phyloP scores from a whole-genome alignment of 768 basidiomycete genomes.

The Tricholoma sp. region DNA sequence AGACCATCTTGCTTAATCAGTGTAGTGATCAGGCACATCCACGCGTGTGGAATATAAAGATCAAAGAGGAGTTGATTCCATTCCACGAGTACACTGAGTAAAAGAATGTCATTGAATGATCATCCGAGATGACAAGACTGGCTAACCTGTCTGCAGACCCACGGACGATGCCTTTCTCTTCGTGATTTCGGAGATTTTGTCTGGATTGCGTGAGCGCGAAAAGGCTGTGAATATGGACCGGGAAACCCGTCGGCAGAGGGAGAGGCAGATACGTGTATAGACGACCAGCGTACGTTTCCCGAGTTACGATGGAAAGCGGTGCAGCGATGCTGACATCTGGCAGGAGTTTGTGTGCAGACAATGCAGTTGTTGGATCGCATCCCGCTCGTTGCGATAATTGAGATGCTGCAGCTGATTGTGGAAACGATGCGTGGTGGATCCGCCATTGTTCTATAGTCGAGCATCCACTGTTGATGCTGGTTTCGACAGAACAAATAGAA shows the following conservation, averaged over 20 bases:
- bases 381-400: conserved; percentile 21
- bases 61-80: conserved; percentile 47
- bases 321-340: conserved; percentile 34
- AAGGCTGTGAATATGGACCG: conserved; percentile 39
- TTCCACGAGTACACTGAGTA: conserved; percentile 34
- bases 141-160: conserved; percentile 39
- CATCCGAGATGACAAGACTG: background rate
- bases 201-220: conserved; percentile 43
- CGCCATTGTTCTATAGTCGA: conserved; percentile 25
- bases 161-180: conserved; percentile 31
- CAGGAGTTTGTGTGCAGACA: conserved; percentile 36
- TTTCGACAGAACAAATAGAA: conserved; percentile 14
- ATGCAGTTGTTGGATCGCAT: conserved; percentile 14
- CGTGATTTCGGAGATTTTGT: conserved; percentile 38
- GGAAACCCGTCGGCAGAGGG: conserved; percentile 39
- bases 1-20: conserved; percentile 18
- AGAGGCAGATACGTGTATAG: conserved; percentile 48
- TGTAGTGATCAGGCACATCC: conserved; percentile 30
- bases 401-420: conserved; percentile 18
- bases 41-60: conserved; percentile 38
- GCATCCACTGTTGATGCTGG: conserved; percentile 1
- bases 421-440: conserved; percentile 25
- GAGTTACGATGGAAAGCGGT: conserved; percentile 17
- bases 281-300: conserved; percentile 22
- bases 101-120: background rate